Conservation (phyloP, 768 basidiomycete genomes). For the Clitopilus hobsonii region DNA sequence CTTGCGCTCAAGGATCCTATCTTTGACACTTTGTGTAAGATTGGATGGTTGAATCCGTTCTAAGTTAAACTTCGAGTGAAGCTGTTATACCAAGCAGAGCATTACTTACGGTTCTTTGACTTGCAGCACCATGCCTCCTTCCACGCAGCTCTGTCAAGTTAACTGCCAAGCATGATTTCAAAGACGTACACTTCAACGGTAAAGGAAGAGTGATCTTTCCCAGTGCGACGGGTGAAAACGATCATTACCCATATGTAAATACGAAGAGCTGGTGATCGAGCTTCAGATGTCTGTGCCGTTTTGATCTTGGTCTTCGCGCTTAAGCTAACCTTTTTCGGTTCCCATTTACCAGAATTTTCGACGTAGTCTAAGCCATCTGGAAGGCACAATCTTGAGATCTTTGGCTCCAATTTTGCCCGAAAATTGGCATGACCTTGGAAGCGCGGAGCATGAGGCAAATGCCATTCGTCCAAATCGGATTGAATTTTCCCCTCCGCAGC, state of each 20-base stretch:
- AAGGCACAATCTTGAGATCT: constrained; percentile 37
- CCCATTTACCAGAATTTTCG: constrained; percentile 26
- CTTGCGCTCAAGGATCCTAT: neutral
- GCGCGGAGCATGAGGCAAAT: constrained; percentile 33
- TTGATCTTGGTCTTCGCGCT: constrained; percentile 20
- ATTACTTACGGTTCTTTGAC: too few relatives aligned
- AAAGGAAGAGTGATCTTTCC: constrained; percentile 8
- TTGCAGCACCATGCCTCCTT: neutral
- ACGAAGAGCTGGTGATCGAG: constrained; percentile 10
- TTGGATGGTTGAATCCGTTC: neutral
- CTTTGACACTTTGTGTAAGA: neutral
- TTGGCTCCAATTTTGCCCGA: constrained; percentile 26
- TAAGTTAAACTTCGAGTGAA: neutral
- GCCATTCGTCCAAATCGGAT: constrained; percentile 19
- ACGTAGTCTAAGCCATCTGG: constrained; percentile 33
- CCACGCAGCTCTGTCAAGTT: neutral
- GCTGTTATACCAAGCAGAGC: neutral
- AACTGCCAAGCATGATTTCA: neutral
- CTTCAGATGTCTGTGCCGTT: constrained; percentile 19
- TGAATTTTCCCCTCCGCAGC: neutral
- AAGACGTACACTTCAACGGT: neutral
- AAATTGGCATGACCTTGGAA: constrained; percentile 21
- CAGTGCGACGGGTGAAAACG: constrained; percentile 1
- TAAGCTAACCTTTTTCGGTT: constrained; percentile 37
- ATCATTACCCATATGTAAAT: constrained; percentile 1